phyloP scores from a whole-genome alignment of 805 yeast genomes.

The Metschnikowia lachancei region DNA sequence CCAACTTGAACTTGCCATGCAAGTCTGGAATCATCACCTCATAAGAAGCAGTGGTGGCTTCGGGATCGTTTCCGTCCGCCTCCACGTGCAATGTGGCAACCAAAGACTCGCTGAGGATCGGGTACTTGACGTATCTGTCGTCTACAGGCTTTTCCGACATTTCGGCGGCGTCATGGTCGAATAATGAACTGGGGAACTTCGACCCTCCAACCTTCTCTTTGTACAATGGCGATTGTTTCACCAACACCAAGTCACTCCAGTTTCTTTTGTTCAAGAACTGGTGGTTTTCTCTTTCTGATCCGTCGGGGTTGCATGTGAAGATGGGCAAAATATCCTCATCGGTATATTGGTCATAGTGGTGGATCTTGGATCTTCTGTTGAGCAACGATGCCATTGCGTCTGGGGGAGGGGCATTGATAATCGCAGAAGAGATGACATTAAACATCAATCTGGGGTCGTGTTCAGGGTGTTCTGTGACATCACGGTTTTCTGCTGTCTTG shows the following conservation, averaged over 20 bases:
- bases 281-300: conserved; percentile 44
- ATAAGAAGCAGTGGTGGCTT: conserved; percentile 60
- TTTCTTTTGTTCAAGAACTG: conserved; percentile 65
- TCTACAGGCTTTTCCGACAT: conserved; percentile 12
- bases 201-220: conserved; percentile 19
- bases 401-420: conserved; percentile 91
- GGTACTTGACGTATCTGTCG: conserved; percentile 47
- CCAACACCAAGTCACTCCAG: conserved; percentile 67
- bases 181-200: conserved; percentile 45
- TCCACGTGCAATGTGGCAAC: conserved; percentile 76
- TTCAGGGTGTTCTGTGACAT: conserved; percentile 51
- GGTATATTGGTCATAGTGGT: conserved; percentile 60
- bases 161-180: conserved; percentile 15
- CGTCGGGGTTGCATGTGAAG: conserved; percentile 60
- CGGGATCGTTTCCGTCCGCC: conserved; percentile 46
- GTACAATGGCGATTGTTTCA: conserved; percentile 31
- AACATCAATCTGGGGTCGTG: conserved; percentile 73
- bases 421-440: conserved; percentile 87
- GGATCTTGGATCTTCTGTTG: conserved; percentile 63
- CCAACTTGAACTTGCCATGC: conserved; percentile 32
- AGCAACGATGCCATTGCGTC: conserved; percentile 75
- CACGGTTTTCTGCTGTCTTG: conserved; percentile 36
- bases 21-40: conserved; percentile 69
- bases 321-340: conserved; percentile 82
- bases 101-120: conserved; percentile 53